A percentile compares a stretch with the other conserved stretches of the same genome.
Evolutionary conservation across 768 basidiomycete genomes (phyloP).

Genomic region (Dioszegia crocea): DNA sequence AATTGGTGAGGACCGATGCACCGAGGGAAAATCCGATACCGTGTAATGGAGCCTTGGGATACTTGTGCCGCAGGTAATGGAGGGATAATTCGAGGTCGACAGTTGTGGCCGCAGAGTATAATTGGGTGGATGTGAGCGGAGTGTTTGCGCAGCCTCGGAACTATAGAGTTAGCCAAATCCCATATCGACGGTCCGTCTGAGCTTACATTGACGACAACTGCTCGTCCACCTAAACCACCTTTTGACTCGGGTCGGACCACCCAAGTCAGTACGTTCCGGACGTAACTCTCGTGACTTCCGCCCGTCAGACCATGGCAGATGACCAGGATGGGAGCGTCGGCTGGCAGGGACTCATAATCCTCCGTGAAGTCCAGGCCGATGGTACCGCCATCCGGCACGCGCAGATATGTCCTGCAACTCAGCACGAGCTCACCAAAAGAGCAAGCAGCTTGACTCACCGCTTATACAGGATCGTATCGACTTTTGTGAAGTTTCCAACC

Average conservation of each 20-base stretch:
- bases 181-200: neutral
- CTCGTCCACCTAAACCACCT: slow-evolving; percentile 84
- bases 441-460: slow-evolving; percentile 32
- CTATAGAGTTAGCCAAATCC: neutral
- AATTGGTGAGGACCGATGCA: slow-evolving; percentile 82
- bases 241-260: slow-evolving; percentile 65
- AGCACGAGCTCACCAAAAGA: neutral
- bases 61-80: slow-evolving; percentile 65
- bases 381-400: slow-evolving; percentile 53
- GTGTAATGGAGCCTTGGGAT: slow-evolving; percentile 74
- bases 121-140: slow-evolving; percentile 71
- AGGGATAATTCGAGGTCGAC: slow-evolving; percentile 81
- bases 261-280: slow-evolving; percentile 71
- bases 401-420: slow-evolving; percentile 46
- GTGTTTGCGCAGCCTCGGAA: slow-evolving; percentile 59
- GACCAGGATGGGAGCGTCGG: slow-evolving; percentile 41
- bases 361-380: slow-evolving; percentile 46
- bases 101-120: slow-evolving; percentile 72
- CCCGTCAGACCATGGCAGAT: slow-evolving; percentile 48
- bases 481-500: slow-evolving; percentile 50
- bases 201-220: slow-evolving; percentile 46
- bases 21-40: slow-evolving; percentile 93
- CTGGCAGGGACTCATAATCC: slow-evolving; percentile 19
- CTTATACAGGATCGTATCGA: slow-evolving; percentile 51
- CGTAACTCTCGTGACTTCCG: slow-evolving; percentile 71